These are phyloP conservation scores for Ceratocystis colombiana DNA, from an alignment of 2,329 filamentous ascomycete species.

Conservation along the genomic window DNA sequence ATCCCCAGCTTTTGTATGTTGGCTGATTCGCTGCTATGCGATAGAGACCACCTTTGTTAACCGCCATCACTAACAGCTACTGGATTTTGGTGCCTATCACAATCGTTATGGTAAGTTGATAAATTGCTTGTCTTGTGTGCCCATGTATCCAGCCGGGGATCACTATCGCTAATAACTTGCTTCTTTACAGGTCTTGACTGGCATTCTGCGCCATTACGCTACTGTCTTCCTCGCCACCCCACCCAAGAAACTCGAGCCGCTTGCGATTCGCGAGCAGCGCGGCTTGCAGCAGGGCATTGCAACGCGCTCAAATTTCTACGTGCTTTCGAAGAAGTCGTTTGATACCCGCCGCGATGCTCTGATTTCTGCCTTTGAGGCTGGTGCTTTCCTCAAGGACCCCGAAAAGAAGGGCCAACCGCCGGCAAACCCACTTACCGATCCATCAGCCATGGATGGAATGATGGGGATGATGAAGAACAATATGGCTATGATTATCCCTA, in stretches of 20 bases:
- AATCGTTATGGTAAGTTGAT: slow-evolving; percentile 63
- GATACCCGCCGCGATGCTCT: slow-evolving; percentile 70
- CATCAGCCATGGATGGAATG: slow-evolving; percentile 97
- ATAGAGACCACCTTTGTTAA: slow-evolving; percentile 28
- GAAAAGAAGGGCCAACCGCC: slow-evolving; percentile 76
- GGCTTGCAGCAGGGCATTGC: slow-evolving; percentile 74
- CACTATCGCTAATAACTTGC: neutral
- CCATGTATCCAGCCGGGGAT: neutral
- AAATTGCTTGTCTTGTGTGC: neutral
- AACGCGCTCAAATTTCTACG: slow-evolving; percentile 71
- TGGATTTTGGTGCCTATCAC: slow-evolving; percentile 98
- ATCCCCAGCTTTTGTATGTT: slow-evolving; percentile 92
- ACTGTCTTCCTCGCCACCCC: slow-evolving; percentile 77
- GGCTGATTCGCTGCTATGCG: neutral
- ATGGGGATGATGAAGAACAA: slow-evolving; percentile 99
- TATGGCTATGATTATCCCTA: slow-evolving; percentile 99
- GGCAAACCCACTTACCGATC: slow-evolving; percentile 89
- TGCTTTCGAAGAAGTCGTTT: slow-evolving; percentile 69
- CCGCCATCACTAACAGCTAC: slow-evolving; percentile 52
- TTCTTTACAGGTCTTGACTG: slow-evolving; percentile 60
- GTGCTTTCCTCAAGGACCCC: slow-evolving; percentile 81
- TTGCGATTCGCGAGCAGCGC: slow-evolving; percentile 74
- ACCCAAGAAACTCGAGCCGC: slow-evolving; percentile 70
- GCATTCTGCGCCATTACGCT: slow-evolving; percentile 91
- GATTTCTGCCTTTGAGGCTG: slow-evolving; percentile 70